Base-by-base conservation (phyloP, 306 rosid species). In the Dryas alaskensis region DNA sequence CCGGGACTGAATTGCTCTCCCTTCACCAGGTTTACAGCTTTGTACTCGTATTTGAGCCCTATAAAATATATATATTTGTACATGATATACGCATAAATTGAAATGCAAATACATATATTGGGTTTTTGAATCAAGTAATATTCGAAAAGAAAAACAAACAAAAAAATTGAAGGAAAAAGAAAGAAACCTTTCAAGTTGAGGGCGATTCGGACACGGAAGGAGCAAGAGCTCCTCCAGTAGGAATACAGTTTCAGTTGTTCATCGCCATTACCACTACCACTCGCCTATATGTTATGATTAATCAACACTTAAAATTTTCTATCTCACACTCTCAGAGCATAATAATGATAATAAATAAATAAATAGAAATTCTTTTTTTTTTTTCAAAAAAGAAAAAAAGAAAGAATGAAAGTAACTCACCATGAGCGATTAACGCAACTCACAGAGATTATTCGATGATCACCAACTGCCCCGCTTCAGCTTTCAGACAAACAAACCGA, bases 151-250 rank as follows among this genome's bases (percentile, higher is more conserved):
- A 11, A 17, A 54, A 1, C 4, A 58, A 4, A 43, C 54, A 14
- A 64, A 11, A n/a, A 14, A 73, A 6, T 9, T 19, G 27, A 58
- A 16, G 69, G 37, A 59, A 78, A 8, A 31, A 31, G 37, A 31
- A 31, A 7, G 54, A 55, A 37, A 86, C 95, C 91, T 89, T 93
- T 93, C 73, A 93, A 80, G 79, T 84, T 87, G 59, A 86, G 87
- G 65, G 84, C 90, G 40, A 84, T 83, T 57, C 86, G 79, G 31
- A 86, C 86, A 13, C 88, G 88, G 55, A 13, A 54, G 16, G 90
- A 14, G 67, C 87, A 83, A 67, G 84, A 76, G 55, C 90, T 86
- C 73, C 77, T 45, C 75, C 68, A 79, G 76, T 79, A 73, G 44
- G 88, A 83, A 46, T 84, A 86, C 54, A 84, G 83, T 78, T 79